Evolutionary conservation across 371 early-diverging fungal genomes (phyloP), one percentile per base, ranked within the genome.

Genomic region (Chytridium lagenaria): DNA sequence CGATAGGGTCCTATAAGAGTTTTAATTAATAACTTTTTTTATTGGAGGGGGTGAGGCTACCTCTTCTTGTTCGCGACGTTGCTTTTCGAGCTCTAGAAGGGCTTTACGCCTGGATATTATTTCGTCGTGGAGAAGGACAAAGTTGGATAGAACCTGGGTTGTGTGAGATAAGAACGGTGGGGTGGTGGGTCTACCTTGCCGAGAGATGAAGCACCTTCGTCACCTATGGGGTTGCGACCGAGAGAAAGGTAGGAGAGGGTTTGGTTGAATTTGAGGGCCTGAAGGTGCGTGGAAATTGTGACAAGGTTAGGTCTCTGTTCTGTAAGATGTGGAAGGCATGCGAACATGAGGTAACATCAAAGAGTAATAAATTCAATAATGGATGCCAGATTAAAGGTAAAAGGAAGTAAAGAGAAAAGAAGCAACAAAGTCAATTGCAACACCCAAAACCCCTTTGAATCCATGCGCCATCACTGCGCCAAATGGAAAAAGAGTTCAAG

Each of bases 61-160:
- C 69, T 84, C 84, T 50, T 84, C 84, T 55, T 78, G 80, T 7
- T 84, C 84, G 23, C 76, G 70, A 10, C 82, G 70, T 61, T 77
- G 75, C 37, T 73, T 72, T 65, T 82, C 82, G 26, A 80, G 44
- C 33, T 83, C 83, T 19, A 75, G 65, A 28, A 82, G 33, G 28
- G 75, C 75, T 64, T 85, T 85, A 40, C 74, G 66, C 15, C 84
- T 55, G 28, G 67, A 40, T 12, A 72, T 44, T 1, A 83, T 49
- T 52, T 85, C 85, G 1, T 85, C 85, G 61, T 76, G 77, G 15
- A 64, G 68, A 1, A 85, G 69, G 0, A 78, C 51, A 23, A 38
- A 72, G 67, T 83, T 83, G 3, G 78, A 76, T 31, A 85, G 70
- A 7, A 73, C 80, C 85, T 81, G 26, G 55, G 10, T 15, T 55